Base-by-base conservation (phyloP, 306 rosid genomes). In the Quercus gilva region DNA sequence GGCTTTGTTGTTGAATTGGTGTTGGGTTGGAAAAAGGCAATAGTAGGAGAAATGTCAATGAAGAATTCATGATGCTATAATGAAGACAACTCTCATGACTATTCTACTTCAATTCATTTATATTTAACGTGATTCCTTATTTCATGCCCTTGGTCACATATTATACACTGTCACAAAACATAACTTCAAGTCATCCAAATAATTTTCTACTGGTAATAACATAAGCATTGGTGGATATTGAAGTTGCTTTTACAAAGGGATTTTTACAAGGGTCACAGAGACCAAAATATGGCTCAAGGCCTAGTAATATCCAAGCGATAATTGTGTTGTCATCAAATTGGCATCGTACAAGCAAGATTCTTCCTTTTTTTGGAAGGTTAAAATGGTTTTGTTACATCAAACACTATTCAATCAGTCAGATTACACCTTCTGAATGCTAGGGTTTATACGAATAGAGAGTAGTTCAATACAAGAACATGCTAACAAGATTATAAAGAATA, bases 341-440 rank as follows among this genome's bases (percentile, higher is more conserved):
- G 68, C 76, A 51, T 56, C 45, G 20, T 33, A 52, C n/a, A 69
- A 65, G 56, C 74, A 69, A 70, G 45, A 19, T 2, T 45, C 6
- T 29, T 64, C 55, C 14, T 21, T 59, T 63, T 61, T 61, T 11
- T 18, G 28, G n/a, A 71, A 67, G 75, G 69, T 75, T 82, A 33
- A 76, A 23, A 14, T n/a, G 56, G 73, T 52, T 77, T 71, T 60
- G 43, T 60, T 82, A 64, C 71, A 72, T 78, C 80, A 53, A 74
- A 60, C 18, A 79, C 43, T 8, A 43, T 10, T 72, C 69, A 77
- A 73, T 82, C 70, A 58, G 76, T 80, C 31, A 79, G 75, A 78
- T 79, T 78, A 57, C 75, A 75, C 69, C 80, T 81, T 79, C 28
- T 29, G 21, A 75, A 82, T 19, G 45, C 76, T 80, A 49, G 75